These are phyloP conservation scores for Cladophialophora yegresii DNA, from an alignment of 2,329 filamentous ascomycete genomes.

Conservation along the genomic window DNA sequence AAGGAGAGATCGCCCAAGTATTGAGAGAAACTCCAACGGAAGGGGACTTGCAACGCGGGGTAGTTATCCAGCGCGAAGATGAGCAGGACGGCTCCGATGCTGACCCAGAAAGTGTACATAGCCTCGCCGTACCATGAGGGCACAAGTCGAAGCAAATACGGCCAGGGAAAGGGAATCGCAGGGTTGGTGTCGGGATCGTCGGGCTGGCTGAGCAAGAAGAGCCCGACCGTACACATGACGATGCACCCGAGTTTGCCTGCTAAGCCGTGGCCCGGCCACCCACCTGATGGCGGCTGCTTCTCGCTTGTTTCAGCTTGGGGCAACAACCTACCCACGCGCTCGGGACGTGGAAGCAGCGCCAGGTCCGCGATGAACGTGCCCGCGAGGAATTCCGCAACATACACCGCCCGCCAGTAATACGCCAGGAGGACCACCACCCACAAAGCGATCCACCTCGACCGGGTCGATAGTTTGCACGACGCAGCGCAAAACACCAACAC, in stretches of 20 bases:
- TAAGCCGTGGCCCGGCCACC: background rate
- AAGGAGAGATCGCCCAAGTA: conserved; percentile 52
- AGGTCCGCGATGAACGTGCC: conserved; percentile 44
- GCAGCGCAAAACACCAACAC: conserved; percentile 28
- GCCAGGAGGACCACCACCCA: conserved; percentile 20
- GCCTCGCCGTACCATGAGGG: conserved; percentile 46
- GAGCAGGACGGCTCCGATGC: conserved; percentile 46
- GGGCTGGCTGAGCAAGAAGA: conserved; percentile 22
- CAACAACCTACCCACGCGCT: conserved; percentile 37
- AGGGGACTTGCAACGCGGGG: conserved; percentile 45
- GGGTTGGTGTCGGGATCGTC: conserved; percentile 10
- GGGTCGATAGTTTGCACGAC: conserved; percentile 20
- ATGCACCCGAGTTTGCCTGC: conserved; percentile 1
- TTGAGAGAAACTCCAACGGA: conserved; percentile 47
- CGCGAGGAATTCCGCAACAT: conserved; percentile 44
- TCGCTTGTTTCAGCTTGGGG: background rate
- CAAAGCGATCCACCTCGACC: conserved; percentile 15
- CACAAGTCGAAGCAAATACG: conserved; percentile 43
- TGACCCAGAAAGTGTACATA: conserved; percentile 48
- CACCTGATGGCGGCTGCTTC: background rate
- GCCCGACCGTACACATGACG: conserved; percentile 6
- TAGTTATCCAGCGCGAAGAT: conserved; percentile 48
- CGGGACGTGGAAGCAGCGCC: conserved; percentile 44
- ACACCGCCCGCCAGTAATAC: conserved; percentile 41
- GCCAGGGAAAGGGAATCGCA: conserved; percentile 36